A percentile compares a stretch with the other conserved stretches of the same genome.
phyloP scores from a whole-genome alignment of 2,329 filamentous ascomycete species.

The Fusarium staphyleae region DNA sequence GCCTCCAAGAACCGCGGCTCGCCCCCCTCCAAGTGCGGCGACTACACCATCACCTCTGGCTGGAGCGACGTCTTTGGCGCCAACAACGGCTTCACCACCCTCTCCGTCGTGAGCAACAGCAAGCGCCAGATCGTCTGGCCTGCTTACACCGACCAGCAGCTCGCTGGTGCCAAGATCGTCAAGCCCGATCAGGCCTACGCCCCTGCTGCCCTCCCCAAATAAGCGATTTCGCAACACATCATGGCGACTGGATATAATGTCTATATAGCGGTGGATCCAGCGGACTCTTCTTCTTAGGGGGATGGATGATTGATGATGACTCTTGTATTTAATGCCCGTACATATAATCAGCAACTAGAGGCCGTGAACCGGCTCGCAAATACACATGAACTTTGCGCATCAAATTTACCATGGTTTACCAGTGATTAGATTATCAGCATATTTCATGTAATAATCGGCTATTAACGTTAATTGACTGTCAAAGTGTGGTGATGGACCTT shows the following conservation, averaged over 20 bases:
- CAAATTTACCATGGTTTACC: background rate
- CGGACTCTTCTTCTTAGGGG: background rate
- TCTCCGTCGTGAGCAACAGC: constrained; percentile 56
- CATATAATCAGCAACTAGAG: constrained; percentile 2
- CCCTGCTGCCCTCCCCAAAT: constrained; percentile 41
- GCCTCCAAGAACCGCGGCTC: constrained; percentile 48
- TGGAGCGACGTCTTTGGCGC: constrained; percentile 64
- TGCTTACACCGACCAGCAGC: constrained; percentile 60
- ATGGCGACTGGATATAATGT: background rate
- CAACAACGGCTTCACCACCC: constrained; percentile 61
- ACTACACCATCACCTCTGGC: constrained; percentile 59
- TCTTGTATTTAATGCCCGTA: constrained; percentile 10
- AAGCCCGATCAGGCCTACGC: constrained; percentile 58
- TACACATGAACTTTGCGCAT: constrained; percentile 1
- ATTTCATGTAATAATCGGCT: too few species aligned
- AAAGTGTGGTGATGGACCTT: background rate
- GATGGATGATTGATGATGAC: constrained; percentile 4
- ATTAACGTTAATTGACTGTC: background rate
- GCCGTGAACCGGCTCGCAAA: background rate
- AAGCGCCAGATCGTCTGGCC: constrained; percentile 58
- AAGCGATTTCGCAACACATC: background rate
- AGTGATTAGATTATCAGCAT: too few species aligned
- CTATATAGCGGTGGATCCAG: background rate
- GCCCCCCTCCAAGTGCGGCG: constrained; percentile 54
- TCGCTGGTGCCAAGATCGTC: constrained; percentile 53